phyloP scores from a whole-genome alignment of 164 flowering plant species.

The Nelumbo lutea region DNA sequence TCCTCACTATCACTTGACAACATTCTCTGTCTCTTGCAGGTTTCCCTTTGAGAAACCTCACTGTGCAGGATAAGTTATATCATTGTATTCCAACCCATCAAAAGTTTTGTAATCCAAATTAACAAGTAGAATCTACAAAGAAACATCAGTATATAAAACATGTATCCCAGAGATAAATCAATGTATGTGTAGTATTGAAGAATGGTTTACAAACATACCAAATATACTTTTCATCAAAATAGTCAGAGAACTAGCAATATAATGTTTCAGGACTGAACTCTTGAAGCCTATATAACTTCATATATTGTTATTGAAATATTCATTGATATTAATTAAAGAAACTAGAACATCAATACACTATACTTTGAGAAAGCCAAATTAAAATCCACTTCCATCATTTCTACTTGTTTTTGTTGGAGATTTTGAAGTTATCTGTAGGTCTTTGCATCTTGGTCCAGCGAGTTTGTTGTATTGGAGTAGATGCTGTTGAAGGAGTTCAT shows the following conservation, averaged over 20 bases:
- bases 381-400: too few relatives aligned
- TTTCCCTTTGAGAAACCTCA: slow-evolving; percentile 29
- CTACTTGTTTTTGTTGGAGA: too few relatives aligned
- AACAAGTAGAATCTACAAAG: neutral
- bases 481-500: too few relatives aligned
- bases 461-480: too few relatives aligned
- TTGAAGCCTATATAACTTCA: neutral
- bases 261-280: too few relatives aligned
- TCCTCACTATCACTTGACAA: slow-evolving; percentile 31
- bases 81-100: neutral
- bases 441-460: too few relatives aligned
- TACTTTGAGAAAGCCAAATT: neutral
- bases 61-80: neutral
- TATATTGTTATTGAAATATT: neutral
- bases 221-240: neutral
- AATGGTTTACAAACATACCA: too few relatives aligned
- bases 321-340: neutral
- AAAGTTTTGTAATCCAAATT: neutral
- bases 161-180: neutral
- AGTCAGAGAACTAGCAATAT: neutral
- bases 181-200: too few relatives aligned
- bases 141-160: neutral
- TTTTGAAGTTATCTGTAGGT: too few relatives aligned
- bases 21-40: slow-evolving; percentile 68
- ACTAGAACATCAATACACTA: neutral